A percentile compares a stretch with the other conserved stretches of the same genome.
Conservation (phyloP, 805 yeast genomes). For the Cyberlindnera meyerae region DNA sequence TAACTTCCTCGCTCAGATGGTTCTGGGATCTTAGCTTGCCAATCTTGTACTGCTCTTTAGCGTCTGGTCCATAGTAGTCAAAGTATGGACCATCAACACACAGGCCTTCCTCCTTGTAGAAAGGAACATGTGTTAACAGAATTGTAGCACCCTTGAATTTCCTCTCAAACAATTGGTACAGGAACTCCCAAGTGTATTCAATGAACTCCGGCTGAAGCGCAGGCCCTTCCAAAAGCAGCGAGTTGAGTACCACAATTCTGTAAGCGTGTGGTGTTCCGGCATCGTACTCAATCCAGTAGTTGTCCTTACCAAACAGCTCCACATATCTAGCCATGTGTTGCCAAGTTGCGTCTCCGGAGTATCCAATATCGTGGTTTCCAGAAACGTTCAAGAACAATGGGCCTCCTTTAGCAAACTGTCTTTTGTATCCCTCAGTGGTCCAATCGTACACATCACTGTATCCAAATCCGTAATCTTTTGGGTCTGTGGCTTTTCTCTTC, state of each 20-base stretch:
- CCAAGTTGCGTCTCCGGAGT: conserved; percentile 89
- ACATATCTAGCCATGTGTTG: conserved; percentile 83
- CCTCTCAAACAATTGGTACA: conserved; percentile 50
- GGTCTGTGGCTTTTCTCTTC: conserved; percentile 25
- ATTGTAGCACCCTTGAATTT: conserved; percentile 75
- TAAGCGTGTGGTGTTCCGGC: conserved; percentile 63
- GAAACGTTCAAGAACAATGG: conserved; percentile 78
- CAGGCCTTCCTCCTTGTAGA: conserved; percentile 74
- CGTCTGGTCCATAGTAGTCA: conserved; percentile 50
- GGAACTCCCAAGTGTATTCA: conserved; percentile 66
- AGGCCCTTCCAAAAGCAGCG: conserved; percentile 86
- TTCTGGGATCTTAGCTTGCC: conserved; percentile 79
- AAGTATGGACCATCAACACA: conserved; percentile 85
- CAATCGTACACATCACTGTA: conserved; percentile 64
- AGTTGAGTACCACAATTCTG: conserved; percentile 84
- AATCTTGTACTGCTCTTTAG: conserved; percentile 59
- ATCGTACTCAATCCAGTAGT: conserved; percentile 72
- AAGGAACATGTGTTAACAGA: conserved; percentile 83
- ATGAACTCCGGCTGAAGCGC: conserved; percentile 69
- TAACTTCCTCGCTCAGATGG: conserved; percentile 63
- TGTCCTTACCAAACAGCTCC: conserved; percentile 75
- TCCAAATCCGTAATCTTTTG: conserved; percentile 40
- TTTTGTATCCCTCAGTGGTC: conserved; percentile 36
- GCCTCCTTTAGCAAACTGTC: conserved; percentile 36
- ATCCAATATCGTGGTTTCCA: conserved; percentile 96